Evolutionary conservation across 2,329 filamentous ascomycete genomes (phyloP).

Genomic region (Whalleya microplaca): DNA sequence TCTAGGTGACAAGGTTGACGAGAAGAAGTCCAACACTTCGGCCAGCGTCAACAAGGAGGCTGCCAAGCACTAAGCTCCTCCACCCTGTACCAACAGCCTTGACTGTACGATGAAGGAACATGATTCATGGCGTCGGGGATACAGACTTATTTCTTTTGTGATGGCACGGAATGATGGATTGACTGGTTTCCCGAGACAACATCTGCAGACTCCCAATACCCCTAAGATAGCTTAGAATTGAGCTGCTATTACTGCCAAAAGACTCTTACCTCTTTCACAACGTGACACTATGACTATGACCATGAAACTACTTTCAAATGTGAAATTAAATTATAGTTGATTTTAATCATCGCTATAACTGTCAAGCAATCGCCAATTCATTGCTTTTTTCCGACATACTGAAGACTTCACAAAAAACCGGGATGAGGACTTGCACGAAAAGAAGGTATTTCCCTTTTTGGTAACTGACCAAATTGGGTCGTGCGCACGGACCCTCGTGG

Average conservation of each 20-base stretch:
- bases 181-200: constrained; percentile 12
- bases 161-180: constrained; percentile 21
- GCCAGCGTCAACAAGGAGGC: constrained; percentile 42
- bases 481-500: too few species aligned
- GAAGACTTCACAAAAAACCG: too few species aligned
- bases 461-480: neutral
- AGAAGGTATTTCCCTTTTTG: neutral
- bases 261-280: neutral
- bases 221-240: constrained; percentile 39
- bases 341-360: too few species aligned
- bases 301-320: too few species aligned
- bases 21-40: constrained; percentile 42
- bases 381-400: too few species aligned
- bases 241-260: constrained; percentile 24
- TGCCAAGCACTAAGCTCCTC: constrained; percentile 39
- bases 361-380: too few species aligned
- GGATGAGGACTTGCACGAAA: too few species aligned
- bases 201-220: constrained; percentile 33
- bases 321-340: too few species aligned
- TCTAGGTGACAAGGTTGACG: constrained; percentile 49
- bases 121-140: constrained; percentile 19
- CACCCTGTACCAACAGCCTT: constrained; percentile 6
- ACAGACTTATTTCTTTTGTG: constrained; percentile 23
- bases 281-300: neutral
- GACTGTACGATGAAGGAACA: constrained; percentile 32